phyloP scores from a whole-genome alignment of 306 rosid species.

The Nissolia schottii region DNA sequence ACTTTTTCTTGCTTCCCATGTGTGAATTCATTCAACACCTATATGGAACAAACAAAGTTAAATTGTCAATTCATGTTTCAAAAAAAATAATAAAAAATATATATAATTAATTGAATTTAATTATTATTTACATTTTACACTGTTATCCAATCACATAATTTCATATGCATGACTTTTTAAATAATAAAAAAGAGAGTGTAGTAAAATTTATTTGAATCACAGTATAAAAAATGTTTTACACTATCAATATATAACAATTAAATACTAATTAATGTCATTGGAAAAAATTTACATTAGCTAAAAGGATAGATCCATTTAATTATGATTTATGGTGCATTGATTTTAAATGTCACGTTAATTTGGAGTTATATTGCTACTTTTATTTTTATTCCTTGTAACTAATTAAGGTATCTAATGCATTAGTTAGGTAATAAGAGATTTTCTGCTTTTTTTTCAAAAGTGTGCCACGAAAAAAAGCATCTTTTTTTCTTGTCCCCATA shows the following conservation, averaged over 20 bases:
- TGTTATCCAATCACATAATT: no score
- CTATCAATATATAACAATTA: no score
- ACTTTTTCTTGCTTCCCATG: slow-evolving; percentile 87
- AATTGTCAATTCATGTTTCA: slow-evolving; percentile 6
- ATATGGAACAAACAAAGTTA: slow-evolving; percentile 20
- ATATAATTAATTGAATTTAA: no score
- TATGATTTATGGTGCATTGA: background rate
- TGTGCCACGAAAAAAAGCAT: slow-evolving; percentile 3
- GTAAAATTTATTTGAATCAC: no score
- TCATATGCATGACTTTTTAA: no score
- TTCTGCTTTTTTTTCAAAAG: slow-evolving; percentile 26
- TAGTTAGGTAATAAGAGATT: slow-evolving; percentile 22
- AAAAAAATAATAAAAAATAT: no score
- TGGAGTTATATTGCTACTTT: background rate
- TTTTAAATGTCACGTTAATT: background rate
- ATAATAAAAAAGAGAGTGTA: no score
- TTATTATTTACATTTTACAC: no score
- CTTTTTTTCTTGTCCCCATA: slow-evolving; percentile 18
- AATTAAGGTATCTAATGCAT: background rate
- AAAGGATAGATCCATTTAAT: background rate
- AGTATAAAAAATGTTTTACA: background rate
- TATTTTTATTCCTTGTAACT: background rate
- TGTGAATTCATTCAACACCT: slow-evolving; percentile 89
- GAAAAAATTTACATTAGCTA: background rate
- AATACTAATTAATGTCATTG: no score